These are phyloP conservation scores for Mucor piriformis DNA, from an alignment of 371 early-diverging fungal species.

Conservation along the genomic window DNA sequence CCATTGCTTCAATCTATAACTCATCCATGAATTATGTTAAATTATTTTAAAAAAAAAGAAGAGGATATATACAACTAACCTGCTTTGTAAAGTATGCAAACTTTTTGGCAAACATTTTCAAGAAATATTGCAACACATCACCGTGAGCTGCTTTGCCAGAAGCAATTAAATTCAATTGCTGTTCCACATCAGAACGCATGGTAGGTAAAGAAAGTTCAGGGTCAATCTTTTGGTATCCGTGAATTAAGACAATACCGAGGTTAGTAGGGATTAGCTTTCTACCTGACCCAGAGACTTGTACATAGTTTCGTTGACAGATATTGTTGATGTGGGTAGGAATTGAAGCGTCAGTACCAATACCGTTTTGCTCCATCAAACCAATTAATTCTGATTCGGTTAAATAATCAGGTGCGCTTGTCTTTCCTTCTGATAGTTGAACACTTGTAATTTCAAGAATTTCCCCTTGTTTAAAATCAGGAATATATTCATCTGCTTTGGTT, in stretches of 20 bases:
- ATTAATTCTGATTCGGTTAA: slow-evolving; percentile 75
- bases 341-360: slow-evolving; percentile 84
- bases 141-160: slow-evolving; percentile 43
- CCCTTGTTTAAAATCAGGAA: slow-evolving; percentile 50
- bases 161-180: slow-evolving; percentile 53
- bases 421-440: slow-evolving; percentile 47
- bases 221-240: slow-evolving; percentile 61
- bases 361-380: slow-evolving; percentile 67
- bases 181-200: slow-evolving; percentile 58
- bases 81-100: slow-evolving; percentile 53
- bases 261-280: slow-evolving; percentile 54
- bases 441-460: slow-evolving; percentile 29
- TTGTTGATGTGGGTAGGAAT: slow-evolving; percentile 79
- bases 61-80: slow-evolving; percentile 11
- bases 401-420: slow-evolving; percentile 69
- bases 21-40: too few species aligned
- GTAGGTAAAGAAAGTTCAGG: slow-evolving; percentile 57
- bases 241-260: slow-evolving; percentile 58
- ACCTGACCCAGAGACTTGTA: slow-evolving; percentile 40
- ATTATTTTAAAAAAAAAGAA: too few species aligned
- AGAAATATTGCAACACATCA: slow-evolving; percentile 46
- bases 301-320: slow-evolving; percentile 71
- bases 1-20: slow-evolving; percentile 57
- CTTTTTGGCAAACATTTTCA: slow-evolving; percentile 50
- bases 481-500: slow-evolving; percentile 43